phyloP scores from a whole-genome alignment of 73 alveolate genomes.

The Symbiodinium pilosum region DNA sequence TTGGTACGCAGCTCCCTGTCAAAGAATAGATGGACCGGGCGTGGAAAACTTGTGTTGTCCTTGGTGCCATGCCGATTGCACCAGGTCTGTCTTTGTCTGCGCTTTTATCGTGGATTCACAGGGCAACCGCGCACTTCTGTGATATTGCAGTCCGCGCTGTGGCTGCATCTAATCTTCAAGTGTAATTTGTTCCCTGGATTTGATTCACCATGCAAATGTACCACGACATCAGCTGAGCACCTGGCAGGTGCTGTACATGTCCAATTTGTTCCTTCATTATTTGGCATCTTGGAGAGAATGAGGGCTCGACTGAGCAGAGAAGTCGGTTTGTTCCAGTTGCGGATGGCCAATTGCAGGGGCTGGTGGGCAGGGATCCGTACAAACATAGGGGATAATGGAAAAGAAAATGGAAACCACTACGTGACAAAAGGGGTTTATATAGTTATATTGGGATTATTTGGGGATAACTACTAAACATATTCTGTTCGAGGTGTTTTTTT shows the following conservation, averaged over 20 bases:
- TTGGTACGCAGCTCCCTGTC: constrained; percentile 50
- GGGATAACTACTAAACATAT: too few relatives aligned
- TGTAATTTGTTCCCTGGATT: too few relatives aligned
- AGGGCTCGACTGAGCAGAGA: too few relatives aligned
- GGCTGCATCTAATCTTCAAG: neutral
- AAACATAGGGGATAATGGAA: too few relatives aligned
- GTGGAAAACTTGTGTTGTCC: neutral
- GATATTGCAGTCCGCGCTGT: constrained; percentile 38
- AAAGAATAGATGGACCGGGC: neutral
- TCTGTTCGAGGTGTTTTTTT: too few relatives aligned
- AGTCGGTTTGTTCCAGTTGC: too few relatives aligned
- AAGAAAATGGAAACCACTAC: too few relatives aligned
- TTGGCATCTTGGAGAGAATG: neutral
- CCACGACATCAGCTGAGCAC: neutral
- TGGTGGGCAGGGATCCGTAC: too few relatives aligned
- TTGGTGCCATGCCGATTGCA: neutral
- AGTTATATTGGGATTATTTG: too few relatives aligned
- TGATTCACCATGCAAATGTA: too few relatives aligned
- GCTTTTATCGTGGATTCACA: constrained; percentile 72
- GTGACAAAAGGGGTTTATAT: too few relatives aligned
- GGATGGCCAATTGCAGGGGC: too few relatives aligned
- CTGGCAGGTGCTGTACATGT: constrained; percentile 42
- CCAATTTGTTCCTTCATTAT: constrained; percentile 47
- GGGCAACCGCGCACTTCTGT: constrained; percentile 80
- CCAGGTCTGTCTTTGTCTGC: constrained; percentile 66